A percentile compares a stretch with the other conserved stretches of the same genome.
Evolutionary conservation across 805 yeast species (phyloP).

Genomic region (Diddensiella transvaalensis): DNA sequence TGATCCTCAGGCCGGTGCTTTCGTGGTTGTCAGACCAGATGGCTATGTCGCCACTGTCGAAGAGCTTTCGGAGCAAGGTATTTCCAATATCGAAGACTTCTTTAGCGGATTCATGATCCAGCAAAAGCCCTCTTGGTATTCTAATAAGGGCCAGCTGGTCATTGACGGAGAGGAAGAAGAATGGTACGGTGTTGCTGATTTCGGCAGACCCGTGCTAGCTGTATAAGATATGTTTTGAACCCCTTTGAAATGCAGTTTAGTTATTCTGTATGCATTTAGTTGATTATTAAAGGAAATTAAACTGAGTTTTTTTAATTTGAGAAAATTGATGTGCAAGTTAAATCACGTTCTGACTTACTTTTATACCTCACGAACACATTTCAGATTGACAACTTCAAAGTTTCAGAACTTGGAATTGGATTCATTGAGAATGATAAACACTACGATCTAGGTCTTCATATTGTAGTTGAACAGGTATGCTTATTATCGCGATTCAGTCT

Average conservation of each 20-base stretch:
- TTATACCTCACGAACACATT: too few relatives aligned
- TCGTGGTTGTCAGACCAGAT: slow-evolving; percentile 34
- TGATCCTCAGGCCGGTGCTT: slow-evolving; percentile 27
- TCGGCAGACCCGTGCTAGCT: slow-evolving; percentile 13
- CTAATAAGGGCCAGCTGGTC: slow-evolving; percentile 3
- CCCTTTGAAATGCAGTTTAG: too few relatives aligned
- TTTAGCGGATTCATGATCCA: slow-evolving; percentile 20
- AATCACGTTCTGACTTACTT: too few relatives aligned
- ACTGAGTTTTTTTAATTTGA: neutral
- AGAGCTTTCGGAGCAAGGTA: slow-evolving; percentile 20
- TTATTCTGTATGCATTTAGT: neutral
- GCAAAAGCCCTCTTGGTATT: slow-evolving; percentile 6
- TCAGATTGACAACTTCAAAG: too few relatives aligned
- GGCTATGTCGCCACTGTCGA: slow-evolving; percentile 34
- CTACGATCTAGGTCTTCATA: too few relatives aligned
- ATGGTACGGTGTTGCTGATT: slow-evolving; percentile 14
- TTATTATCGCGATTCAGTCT: too few relatives aligned
- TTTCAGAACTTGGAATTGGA: too few relatives aligned
- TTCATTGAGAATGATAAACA: too few relatives aligned
- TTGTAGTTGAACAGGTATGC: too few relatives aligned
- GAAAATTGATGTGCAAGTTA: neutral
- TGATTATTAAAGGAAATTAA: neutral
- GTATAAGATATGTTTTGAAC: slow-evolving; percentile 9
- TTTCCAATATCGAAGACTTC: slow-evolving; percentile 23
- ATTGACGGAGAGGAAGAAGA: slow-evolving; percentile 7